Percentiles rank a stretch among this genome's conserved stretches.
phyloP scores from a whole-genome alignment of 169 alveolate species.

The Ichthyophthirius multifiliis region DNA sequence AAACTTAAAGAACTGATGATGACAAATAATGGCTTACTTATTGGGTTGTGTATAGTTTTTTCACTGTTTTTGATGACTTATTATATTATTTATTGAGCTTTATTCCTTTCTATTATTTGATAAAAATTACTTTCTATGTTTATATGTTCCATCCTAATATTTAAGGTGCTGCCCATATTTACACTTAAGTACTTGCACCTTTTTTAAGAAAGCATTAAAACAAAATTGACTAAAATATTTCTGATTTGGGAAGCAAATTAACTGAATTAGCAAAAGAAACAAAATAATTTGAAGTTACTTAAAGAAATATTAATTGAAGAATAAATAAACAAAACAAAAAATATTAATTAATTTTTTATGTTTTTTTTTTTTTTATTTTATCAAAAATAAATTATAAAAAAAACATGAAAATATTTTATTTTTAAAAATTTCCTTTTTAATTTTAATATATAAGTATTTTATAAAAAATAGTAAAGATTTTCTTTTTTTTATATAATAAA shows the following conservation, averaged over 20 bases:
- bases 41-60: conserved; percentile 67
- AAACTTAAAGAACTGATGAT: conserved; percentile 33
- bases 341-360: too few relatives aligned
- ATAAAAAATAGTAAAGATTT: too few relatives aligned
- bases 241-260: not conserved
- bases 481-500: too few relatives aligned
- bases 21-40: conserved; percentile 81
- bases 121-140: conserved; percentile 62
- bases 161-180: conserved; percentile 57
- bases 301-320: too few relatives aligned
- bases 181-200: conserved; percentile 45
- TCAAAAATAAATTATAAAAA: too few relatives aligned
- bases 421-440: too few relatives aligned
- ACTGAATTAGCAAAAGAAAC: too few relatives aligned
- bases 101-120: conserved; percentile 64
- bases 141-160: conserved; percentile 68
- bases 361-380: too few relatives aligned
- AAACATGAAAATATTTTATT: too few relatives aligned
- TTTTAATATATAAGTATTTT: too few relatives aligned
- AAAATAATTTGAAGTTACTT: too few relatives aligned
- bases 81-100: conserved; percentile 50
- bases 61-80: conserved; percentile 53
- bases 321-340: too few relatives aligned
- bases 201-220: conserved; percentile 45
- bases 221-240: conserved; percentile 24